phyloP scores from a whole-genome alignment of 2,329 filamentous ascomycete species.

The Epichloe sylvatica region DNA sequence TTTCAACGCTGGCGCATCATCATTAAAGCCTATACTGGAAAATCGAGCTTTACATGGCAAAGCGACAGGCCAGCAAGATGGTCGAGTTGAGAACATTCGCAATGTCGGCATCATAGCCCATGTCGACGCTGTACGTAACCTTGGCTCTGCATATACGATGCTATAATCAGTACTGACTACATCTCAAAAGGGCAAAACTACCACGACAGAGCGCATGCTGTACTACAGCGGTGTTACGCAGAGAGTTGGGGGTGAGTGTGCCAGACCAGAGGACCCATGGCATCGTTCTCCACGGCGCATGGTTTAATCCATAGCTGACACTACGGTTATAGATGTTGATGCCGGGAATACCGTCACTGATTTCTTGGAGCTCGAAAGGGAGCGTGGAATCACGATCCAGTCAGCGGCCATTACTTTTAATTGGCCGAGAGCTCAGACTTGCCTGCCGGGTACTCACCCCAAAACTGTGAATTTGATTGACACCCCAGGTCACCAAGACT shows the following conservation, averaged over 20 bases:
- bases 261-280: background rate
- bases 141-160: background rate
- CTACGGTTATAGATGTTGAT: conserved; percentile 55
- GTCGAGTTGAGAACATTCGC: conserved; percentile 43
- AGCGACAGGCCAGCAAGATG: conserved; percentile 11
- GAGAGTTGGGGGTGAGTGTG: conserved; percentile 54
- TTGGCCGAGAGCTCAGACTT: conserved; percentile 56
- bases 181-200: conserved; percentile 64
- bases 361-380: conserved; percentile 83
- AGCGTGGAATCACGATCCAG: conserved; percentile 92
- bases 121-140: conserved; percentile 62
- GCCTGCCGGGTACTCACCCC: conserved; percentile 25
- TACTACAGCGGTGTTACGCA: conserved; percentile 87
- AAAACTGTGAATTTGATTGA: conserved; percentile 86
- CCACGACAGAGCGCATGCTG: conserved; percentile 97
- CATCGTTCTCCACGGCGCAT: background rate
- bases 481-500: conserved; percentile 92
- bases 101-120: conserved; percentile 99
- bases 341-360: conserved; percentile 95
- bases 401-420: conserved; percentile 91
- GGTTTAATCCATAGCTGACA: background rate
- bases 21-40: background rate
- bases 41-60: conserved; percentile 2
- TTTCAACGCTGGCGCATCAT: background rate
- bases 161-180: conserved; percentile 3